A percentile compares a stretch with the other conserved stretches of the same genome.
phyloP scores from a whole-genome alignment of 306 rosid species.

The Sicyos baderoa region DNA sequence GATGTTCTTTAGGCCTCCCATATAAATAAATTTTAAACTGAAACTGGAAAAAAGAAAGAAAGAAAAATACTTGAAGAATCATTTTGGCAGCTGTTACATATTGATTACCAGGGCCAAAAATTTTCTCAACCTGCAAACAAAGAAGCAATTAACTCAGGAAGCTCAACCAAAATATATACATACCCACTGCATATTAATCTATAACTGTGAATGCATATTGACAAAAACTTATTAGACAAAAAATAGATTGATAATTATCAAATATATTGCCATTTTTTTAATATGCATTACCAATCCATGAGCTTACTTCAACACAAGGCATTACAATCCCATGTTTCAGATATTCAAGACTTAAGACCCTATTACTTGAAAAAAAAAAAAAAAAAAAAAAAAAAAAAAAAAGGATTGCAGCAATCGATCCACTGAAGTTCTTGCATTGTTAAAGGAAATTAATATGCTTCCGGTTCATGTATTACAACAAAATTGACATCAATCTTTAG shows the following conservation, averaged over 20 bases:
- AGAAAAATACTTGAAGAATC: constrained; percentile 71
- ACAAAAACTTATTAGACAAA: not conserved
- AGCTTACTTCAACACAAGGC: not conserved
- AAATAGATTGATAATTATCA: constrained; percentile 3
- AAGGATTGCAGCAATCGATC: not conserved
- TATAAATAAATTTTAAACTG: not conserved
- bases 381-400: no score
- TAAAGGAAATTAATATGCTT: not conserved
- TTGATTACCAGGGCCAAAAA: constrained; percentile 96
- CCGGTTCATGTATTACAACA: not conserved
- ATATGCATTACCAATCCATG: constrained; percentile 11
- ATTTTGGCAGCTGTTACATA: constrained; percentile 99
- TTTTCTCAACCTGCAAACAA: constrained; percentile 67
- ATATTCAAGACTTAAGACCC: constrained; percentile 1
- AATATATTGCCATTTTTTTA: not conserved
- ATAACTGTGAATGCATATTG: not conserved
- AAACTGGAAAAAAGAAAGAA: not conserved
- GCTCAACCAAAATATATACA: not conserved
- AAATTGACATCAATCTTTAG: not conserved
- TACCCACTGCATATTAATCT: constrained; percentile 1
- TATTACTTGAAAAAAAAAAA: no score
- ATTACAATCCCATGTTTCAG: not conserved
- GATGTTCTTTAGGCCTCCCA: not conserved
- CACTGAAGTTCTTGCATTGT: not conserved
- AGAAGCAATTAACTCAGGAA: constrained; percentile 12